Base-by-base conservation (phyloP, 352 stramenopile genomes). In the Aphanomyces astaci region DNA sequence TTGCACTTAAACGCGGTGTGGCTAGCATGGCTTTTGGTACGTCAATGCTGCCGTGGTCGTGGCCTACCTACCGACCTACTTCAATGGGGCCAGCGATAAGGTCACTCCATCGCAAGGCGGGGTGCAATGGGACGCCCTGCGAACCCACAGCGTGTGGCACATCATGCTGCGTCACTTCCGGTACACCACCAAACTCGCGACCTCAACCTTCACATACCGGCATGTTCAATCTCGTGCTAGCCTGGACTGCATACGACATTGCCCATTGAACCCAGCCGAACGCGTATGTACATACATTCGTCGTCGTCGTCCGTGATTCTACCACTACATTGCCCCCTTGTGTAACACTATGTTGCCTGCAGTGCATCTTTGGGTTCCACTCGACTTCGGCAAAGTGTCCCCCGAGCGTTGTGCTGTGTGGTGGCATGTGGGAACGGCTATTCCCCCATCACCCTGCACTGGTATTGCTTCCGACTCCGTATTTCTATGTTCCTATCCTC, bases 301-400 rank as follows among this genome's bases (percentile, higher is more conserved):
- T n/a, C n/a, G n/a, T n/a, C n/a, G n/a, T n/a, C n/a, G n/a, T n/a
- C n/a, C n/a, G n/a, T n/a, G n/a, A n/a, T n/a, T n/a, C n/a, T n/a
- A n/a, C n/a, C n/a, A 30, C 10, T 30, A 22, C 5, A 55, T 45
- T 25, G 30, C 55, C 55, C n/a, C n/a, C n/a, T n/a, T n/a, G n/a
- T 22, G 4, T 15, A 11, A 10, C 2, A 28, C 56, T 3, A 19
- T 28, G 46, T 27, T 31, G 15, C 19, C 32, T 39, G 25, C 45
- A 84, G 70, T 89, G 86, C 73, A 78, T 91, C 46, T 91, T 91
- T 55, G 83, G 80, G 49, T 86, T 79, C 59, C 81, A 92, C 62
- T 81, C 83, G 32, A 82, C 89, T 57, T 79, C 80, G 25, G 87
- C 89, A 73, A 81, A 88, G 49, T 75, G 88, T 11, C 66, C 89